phyloP scores from a whole-genome alignment of 2,329 filamentous ascomycete genomes.

The Penicillium sumatraense region DNA sequence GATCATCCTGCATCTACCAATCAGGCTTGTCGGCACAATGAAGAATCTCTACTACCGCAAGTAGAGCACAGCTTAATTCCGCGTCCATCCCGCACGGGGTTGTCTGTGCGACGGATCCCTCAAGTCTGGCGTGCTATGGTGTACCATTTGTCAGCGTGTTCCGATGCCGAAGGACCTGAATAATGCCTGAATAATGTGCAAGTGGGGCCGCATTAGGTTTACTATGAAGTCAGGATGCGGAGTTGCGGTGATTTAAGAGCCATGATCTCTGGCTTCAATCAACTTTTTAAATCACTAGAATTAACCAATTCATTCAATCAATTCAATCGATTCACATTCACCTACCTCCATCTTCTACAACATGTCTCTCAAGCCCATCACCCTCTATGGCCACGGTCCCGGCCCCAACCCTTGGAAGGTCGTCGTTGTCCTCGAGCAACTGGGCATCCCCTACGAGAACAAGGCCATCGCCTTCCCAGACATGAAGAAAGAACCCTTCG shows the following conservation, averaged over 20 bases:
- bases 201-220: neutral
- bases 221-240: neutral
- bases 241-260: neutral
- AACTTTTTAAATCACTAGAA: neutral
- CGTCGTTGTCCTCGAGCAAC: slow-evolving; percentile 37
- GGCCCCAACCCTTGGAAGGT: slow-evolving; percentile 41
- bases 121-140: neutral
- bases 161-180: neutral
- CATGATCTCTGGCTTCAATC: neutral
- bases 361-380: slow-evolving; percentile 28
- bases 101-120: neutral
- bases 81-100: neutral
- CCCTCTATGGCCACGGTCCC: slow-evolving; percentile 24
- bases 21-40: neutral
- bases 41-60: too few species aligned
- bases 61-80: neutral
- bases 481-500: slow-evolving; percentile 36
- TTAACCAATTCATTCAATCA: neutral
- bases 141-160: neutral
- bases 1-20: neutral
- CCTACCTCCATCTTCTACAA: neutral
- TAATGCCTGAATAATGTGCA: neutral
- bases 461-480: slow-evolving; percentile 28
- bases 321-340: too few species aligned
- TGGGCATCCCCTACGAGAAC: slow-evolving; percentile 34